Evolutionary conservation across 371 early-diverging fungal species (phyloP), one percentile per base, ranked within the genome.

Genomic region (Mycotypha africana): DNA sequence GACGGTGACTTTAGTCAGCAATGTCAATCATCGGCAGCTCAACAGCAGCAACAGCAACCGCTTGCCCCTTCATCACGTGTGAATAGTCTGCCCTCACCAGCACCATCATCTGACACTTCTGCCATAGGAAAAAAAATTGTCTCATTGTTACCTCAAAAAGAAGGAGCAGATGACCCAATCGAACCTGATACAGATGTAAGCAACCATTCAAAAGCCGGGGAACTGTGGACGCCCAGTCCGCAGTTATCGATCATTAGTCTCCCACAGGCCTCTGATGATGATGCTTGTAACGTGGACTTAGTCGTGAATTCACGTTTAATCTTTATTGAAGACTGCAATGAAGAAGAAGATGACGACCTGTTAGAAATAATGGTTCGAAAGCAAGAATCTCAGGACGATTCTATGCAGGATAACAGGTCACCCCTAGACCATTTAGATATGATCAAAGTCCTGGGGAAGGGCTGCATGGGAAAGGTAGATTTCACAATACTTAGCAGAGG

Each of bases 391-490:
- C n/a, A n/a, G n/a, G 11, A 28, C 11, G 8, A 2, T 30, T 22
- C 17, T 15, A 16, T 16, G 14, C 2, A 19, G 19, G 30, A 14
- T 7, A 19, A 15, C 22, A 38, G 2, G 15, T 21, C 14, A 31
- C 55, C 62, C 17, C 42, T 89, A 5, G 77, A 82, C 12, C 66
- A 84, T 46, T 78, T 81, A 40, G 72, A 85, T 34, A 58, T 86
- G 42, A 45, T 86, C 22, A 79, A 74, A 45, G 85, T 86, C 1
- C 54, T 91, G 5, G 89, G 90, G 12, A 77, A 64, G 54, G 90
- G 88, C 0, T 78, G 80, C 42, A 85, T 88, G 85, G 88, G 88
- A 38, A 88, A 89, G 69, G 86, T 88, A 49, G 30, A 28, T 30
- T n/a, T 17, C n/a, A n/a, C n/a, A n/a, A n/a, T n/a, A n/a, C n/a